A percentile compares a stretch with the other conserved stretches of the same genome.
These are phyloP conservation scores for Lotmaria passim DNA, from an alignment of 208 protist species.

Conservation along the genomic window DNA sequence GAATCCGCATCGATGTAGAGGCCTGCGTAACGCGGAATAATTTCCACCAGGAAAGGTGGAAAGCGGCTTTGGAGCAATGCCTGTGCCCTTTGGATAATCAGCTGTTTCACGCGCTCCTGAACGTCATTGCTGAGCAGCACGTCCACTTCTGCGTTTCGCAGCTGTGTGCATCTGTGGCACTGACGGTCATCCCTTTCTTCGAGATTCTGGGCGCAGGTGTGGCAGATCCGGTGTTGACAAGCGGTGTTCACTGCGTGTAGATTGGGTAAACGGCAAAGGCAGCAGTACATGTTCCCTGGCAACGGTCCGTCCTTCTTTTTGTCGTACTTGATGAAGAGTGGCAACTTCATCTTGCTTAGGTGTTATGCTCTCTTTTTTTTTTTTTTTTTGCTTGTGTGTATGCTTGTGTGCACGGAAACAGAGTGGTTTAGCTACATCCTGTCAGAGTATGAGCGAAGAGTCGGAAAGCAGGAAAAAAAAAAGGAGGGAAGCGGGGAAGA, in stretches of 20 bases:
- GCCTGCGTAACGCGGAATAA: background rate
- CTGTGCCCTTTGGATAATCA: background rate
- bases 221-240: background rate
- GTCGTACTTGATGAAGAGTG: too few species aligned
- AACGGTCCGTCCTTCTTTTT: too few species aligned
- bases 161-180: background rate
- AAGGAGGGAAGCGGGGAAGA: too few species aligned
- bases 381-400: too few species aligned
- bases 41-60: background rate
- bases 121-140: background rate
- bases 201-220: background rate
- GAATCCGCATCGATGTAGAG: background rate
- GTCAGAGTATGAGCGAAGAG: too few species aligned
- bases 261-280: too few species aligned
- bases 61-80: background rate
- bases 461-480: too few species aligned
- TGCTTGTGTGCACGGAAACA: too few species aligned
- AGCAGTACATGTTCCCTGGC: too few species aligned
- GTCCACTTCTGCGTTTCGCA: background rate
- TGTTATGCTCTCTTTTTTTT: too few species aligned
- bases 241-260: background rate
- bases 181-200: background rate
- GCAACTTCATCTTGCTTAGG: too few species aligned
- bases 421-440: too few species aligned
- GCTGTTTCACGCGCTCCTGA: background rate